phyloP scores from a whole-genome alignment of 257 asterid species.

The Galeopsis tetrahit region DNA sequence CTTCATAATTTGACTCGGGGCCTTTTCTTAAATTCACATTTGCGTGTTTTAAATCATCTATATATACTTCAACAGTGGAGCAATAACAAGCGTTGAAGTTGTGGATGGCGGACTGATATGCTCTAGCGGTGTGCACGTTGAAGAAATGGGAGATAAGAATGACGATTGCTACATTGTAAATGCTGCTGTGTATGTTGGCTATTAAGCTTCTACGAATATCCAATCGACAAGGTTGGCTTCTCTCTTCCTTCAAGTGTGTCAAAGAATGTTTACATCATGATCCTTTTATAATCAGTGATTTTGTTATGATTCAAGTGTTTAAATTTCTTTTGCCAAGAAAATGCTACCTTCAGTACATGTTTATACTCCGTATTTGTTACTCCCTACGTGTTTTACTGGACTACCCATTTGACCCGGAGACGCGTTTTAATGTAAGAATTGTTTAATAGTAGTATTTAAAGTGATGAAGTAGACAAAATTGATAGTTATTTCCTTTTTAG shows the following conservation, averaged over 20 bases:
- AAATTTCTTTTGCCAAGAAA: not conserved
- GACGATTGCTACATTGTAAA: constrained; percentile 91
- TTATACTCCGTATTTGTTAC: not conserved
- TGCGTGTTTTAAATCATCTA: constrained; percentile 14
- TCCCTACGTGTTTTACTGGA: too few species aligned
- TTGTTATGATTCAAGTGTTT: not conserved
- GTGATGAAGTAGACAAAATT: too few species aligned
- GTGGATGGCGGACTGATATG: constrained; percentile 91
- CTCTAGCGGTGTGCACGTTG: constrained; percentile 92
- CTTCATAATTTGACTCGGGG: not conserved
- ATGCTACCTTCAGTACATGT: not conserved
- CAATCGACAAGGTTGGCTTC: constrained; percentile 39
- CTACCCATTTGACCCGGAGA: too few species aligned
- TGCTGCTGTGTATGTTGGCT: constrained; percentile 97
- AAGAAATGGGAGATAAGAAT: constrained; percentile 96
- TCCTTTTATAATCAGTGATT: not conserved
- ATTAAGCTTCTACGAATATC: constrained; percentile 40
- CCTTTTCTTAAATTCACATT: constrained; percentile 1
- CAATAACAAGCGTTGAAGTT: constrained; percentile 75
- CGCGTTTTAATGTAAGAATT: too few species aligned
- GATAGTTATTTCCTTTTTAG: too few species aligned
- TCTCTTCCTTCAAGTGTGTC: not conserved
- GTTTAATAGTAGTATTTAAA: too few species aligned
- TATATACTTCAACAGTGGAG: constrained; percentile 57
- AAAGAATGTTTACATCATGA: not conserved